Evolutionary conservation across 371 early-diverging fungal genomes (phyloP), one percentile per base, ranked within the genome.

Genomic region (Lichtheimia corymbifera): DNA sequence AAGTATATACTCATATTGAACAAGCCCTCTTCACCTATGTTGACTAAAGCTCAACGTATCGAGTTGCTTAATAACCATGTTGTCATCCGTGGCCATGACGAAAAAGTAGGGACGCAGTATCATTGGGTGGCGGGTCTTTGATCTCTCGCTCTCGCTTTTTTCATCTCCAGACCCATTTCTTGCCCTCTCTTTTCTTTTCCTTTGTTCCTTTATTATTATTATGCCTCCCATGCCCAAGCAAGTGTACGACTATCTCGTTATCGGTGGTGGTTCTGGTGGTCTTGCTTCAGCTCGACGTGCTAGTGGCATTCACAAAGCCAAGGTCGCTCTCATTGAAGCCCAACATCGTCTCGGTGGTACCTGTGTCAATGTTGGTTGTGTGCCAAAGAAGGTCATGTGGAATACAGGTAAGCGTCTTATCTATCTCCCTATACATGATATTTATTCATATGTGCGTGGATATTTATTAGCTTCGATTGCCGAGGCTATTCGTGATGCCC

Each of bases 381-480:
- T 99, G 17, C 99, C 99, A 40, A 99, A 99, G 79, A 99, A 99
- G 78, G 91, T 98, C 64, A 95, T 95, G 91, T 98, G 93, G 91
- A 96, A 93, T 77, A 88, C 94, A 40, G 87, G 90, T 84, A 81
- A 62, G 52, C 9, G 4, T n/a, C 40, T 40, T 25, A 45, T 27
- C 41, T 13, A 51, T 35, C 25, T 14, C 28, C 6, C n/a, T n/a
- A n/a, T n/a, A n/a, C 7, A 20, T 9, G 30, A 52, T 53, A 22
- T 53, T 53, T 2, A 40, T 20, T 53, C 43, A 0, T 51, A 6
- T 41, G 18, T 47, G 12, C 15, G 14, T 53, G 24, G 4, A 6
- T 72, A n/a, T n/a, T n/a, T n/a, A n/a, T n/a, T n/a, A 83, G 97
- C 95, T 30, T 84, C 88, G 55, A 84, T 97, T 70, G 88, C 89